phyloP scores from a whole-genome alignment of 768 basidiomycete genomes.

The Coprinellus micaceus region DNA sequence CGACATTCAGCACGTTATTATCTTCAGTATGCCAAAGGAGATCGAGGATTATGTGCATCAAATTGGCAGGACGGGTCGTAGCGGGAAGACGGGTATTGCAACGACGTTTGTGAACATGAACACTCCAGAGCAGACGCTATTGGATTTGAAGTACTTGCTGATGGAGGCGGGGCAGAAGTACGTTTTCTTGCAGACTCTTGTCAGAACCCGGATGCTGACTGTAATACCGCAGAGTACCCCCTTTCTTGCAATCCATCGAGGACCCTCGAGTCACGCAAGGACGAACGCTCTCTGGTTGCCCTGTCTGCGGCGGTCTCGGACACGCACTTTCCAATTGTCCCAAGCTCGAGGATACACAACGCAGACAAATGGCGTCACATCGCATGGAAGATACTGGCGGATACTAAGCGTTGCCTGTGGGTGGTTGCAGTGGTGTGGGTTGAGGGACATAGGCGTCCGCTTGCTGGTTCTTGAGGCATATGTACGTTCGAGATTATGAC shows the following conservation, averaged over 20 bases:
- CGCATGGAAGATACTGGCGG: slow-evolving; percentile 66
- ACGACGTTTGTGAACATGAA: slow-evolving; percentile 99
- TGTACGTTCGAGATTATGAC: too few species aligned
- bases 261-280: slow-evolving; percentile 84
- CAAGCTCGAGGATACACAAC: slow-evolving; percentile 90
- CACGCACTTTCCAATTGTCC: slow-evolving; percentile 95
- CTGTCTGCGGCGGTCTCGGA: slow-evolving; percentile 95
- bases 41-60: slow-evolving; percentile 99
- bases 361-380: slow-evolving; percentile 88
- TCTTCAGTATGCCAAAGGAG: slow-evolving; percentile 99
- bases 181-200: not conserved
- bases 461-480: too few species aligned
- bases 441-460: too few species aligned
- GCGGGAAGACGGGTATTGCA: slow-evolving; percentile 97
- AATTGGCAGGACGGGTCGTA: slow-evolving; percentile 95
- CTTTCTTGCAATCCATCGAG: slow-evolving; percentile 85
- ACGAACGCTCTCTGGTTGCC: slow-evolving; percentile 80
- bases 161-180: slow-evolving; percentile 98
- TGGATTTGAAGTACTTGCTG: slow-evolving; percentile 94
- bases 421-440: too few species aligned
- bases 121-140: slow-evolving; percentile 90
- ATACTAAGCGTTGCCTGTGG: too few species aligned
- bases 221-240: slow-evolving; percentile 69
- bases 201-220: not conserved
- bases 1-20: slow-evolving; percentile 98